A percentile compares a stretch with the other conserved stretches of the same genome.
Evolutionary conservation across 257 asterid genomes (phyloP).

Genomic region (Scutellaria barbata): DNA sequence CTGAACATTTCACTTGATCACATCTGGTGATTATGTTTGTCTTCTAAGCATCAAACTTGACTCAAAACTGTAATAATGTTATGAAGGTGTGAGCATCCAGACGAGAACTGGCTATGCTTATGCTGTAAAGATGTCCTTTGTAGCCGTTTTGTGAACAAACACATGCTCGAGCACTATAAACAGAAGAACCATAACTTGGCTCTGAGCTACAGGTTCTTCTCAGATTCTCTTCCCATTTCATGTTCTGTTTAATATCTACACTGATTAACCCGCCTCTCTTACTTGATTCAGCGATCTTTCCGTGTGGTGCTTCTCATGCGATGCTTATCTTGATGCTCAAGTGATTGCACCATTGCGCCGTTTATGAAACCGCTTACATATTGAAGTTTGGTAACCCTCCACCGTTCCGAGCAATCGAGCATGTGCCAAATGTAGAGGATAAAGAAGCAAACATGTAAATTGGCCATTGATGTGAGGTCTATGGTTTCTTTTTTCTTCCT

Average conservation of each 20-base stretch:
- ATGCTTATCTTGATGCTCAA: slow-evolving; percentile 86
- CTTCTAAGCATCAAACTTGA: neutral
- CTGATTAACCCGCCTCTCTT: slow-evolving; percentile 11
- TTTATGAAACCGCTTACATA: slow-evolving; percentile 74
- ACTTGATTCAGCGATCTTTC: slow-evolving; percentile 68
- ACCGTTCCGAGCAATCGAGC: slow-evolving; percentile 48
- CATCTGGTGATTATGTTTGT: neutral
- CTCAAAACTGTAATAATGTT: neutral
- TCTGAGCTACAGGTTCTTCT: slow-evolving; percentile 71
- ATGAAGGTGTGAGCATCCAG: slow-evolving; percentile 72
- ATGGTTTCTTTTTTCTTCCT: neutral
- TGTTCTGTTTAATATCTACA: neutral
- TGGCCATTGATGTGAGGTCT: too few species aligned
- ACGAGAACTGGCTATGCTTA: slow-evolving; percentile 86
- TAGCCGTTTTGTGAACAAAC: slow-evolving; percentile 92
- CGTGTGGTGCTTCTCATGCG: slow-evolving; percentile 92
- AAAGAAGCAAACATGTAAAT: too few species aligned
- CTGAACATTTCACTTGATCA: neutral
- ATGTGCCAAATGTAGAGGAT: slow-evolving; percentile 31
- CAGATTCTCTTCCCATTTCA: neutral
- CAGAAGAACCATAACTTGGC: slow-evolving; percentile 60
- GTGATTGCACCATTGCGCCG: slow-evolving; percentile 58
- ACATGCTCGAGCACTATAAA: slow-evolving; percentile 84
- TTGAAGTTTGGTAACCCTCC: slow-evolving; percentile 83
- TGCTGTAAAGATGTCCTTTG: slow-evolving; percentile 87